A percentile compares a stretch with the other conserved stretches of the same genome.
Conservation (phyloP, 2,329 filamentous ascomycete species). For the Sordariomycetes sp. region DNA sequence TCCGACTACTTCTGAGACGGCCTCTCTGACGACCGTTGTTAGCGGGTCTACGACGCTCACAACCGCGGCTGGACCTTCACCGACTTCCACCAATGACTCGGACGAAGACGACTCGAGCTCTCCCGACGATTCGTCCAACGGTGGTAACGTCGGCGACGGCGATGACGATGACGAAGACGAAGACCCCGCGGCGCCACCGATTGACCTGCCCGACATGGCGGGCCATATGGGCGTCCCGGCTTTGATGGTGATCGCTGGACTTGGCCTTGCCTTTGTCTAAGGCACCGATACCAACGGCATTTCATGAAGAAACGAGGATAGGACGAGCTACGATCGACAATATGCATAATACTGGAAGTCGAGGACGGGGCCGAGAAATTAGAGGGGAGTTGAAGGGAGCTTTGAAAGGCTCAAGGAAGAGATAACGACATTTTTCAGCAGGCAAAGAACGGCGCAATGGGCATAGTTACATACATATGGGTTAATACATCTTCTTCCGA, state of each 20-base stretch:
- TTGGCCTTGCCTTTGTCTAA: not conserved
- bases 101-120: not conserved
- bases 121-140: not conserved
- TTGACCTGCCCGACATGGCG: not conserved
- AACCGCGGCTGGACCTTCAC: not conserved
- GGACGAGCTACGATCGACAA: not conserved
- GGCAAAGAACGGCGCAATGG: too few species aligned
- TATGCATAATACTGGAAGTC: not conserved
- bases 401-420: too few species aligned
- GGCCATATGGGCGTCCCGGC: not conserved
- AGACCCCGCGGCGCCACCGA: constrained; percentile 1
- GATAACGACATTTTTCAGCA: too few species aligned
- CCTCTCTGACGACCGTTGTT: not conserved
- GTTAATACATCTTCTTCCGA: too few species aligned
- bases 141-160: not conserved
- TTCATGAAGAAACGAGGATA: not conserved
- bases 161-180: not conserved
- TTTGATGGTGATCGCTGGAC: not conserved
- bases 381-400: not conserved
- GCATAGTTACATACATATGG: too few species aligned
- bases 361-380: not conserved
- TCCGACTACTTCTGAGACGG: too few species aligned
- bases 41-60: not conserved
- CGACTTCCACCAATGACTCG: not conserved
- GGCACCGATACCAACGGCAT: not conserved